Evolutionary conservation across 768 basidiomycete species (phyloP).

Genomic region (Suillus decipiens): DNA sequence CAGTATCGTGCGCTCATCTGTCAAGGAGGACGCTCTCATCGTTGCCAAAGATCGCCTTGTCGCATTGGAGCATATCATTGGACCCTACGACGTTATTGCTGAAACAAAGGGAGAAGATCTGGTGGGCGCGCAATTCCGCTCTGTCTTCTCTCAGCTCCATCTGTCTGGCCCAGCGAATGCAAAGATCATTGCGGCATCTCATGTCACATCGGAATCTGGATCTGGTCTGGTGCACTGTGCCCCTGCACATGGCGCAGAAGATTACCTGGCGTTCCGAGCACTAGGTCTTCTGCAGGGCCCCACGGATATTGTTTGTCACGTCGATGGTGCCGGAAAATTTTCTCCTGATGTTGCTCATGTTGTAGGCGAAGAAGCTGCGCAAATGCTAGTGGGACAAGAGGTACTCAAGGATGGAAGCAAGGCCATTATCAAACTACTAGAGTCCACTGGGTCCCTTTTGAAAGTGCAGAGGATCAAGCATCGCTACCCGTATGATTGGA

Average conservation of each 20-base stretch:
- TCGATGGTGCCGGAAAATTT: slow-evolving; percentile 77
- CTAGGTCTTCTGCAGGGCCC: slow-evolving; percentile 46
- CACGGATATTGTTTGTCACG: slow-evolving; percentile 71
- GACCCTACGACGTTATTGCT: slow-evolving; percentile 19
- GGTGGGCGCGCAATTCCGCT: slow-evolving; percentile 57
- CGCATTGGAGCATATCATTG: slow-evolving; percentile 29
- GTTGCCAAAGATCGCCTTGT: slow-evolving; percentile 55
- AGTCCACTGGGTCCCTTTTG: slow-evolving; percentile 52
- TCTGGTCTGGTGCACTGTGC: slow-evolving; percentile 96
- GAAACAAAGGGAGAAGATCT: slow-evolving; percentile 45
- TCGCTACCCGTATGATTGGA: slow-evolving; percentile 96
- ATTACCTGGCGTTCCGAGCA: slow-evolving; percentile 76
- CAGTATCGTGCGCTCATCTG: slow-evolving; percentile 42
- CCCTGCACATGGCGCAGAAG: slow-evolving; percentile 92
- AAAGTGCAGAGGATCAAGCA: slow-evolving; percentile 76
- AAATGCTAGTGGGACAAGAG: slow-evolving; percentile 60
- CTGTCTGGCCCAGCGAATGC: slow-evolving; percentile 19
- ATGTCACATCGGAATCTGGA: slow-evolving; percentile 87
- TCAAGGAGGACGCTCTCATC: slow-evolving; percentile 38
- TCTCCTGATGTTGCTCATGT: slow-evolving; percentile 56
- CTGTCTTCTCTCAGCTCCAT: slow-evolving; percentile 52
- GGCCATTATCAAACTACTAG: slow-evolving; percentile 63
- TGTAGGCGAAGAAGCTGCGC: slow-evolving; percentile 49
- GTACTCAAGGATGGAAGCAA: slow-evolving; percentile 76
- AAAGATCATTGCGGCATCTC: slow-evolving; percentile 63